Evolutionary conservation across 108 stramenopile genomes (phyloP), one percentile per base, ranked within the genome.

Genomic region (Nitzschia inconspicua): DNA sequence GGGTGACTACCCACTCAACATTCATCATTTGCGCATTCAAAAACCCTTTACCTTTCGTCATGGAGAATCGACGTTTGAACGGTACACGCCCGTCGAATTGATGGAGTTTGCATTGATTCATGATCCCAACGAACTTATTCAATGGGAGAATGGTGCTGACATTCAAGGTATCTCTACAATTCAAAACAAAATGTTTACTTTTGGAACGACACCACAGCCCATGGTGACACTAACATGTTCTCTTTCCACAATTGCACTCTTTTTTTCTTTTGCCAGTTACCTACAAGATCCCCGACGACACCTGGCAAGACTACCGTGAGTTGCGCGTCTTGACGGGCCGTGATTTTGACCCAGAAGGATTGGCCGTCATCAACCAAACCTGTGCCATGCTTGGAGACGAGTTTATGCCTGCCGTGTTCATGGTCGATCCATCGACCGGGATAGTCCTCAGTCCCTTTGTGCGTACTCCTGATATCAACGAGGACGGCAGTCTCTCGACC

Each of bases 41-140:
- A 73, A 73, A 36, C 72, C 72, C 14, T 73, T 73, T 28, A 73
- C 72, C 31, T 73, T 37, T 31, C 65, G 72, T 47, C 72, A 73
- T 40, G 72, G 66, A 37, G 72, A 73, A 47, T 43, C 52, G 0
- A 73, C 65, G n/a, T 73, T 55, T 39, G 72, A 73, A 37, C 44
- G 20, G 51, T 73, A 73, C 60, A 73, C 72, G 10, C 35, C 44
- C 10, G 55, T 60, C 5, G 60, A 67, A 25, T 67, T 67, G 20
- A 24, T 67, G n/a, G 60, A 46, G 3, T 62, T 60, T 25, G 59
- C 48, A 14, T 39, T 73, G 1, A 42, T 73, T 47, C 59, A 66
- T 28, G 72, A 73, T 55, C 72, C 72, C 27, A 32, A 67, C 31
- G 60, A 36, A 25, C 56, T 39, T 43, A 73, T 73, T 27, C 20